Conservation (phyloP, 495 filamentous ascomycete genomes). For the Pyrenula massariospora region DNA sequence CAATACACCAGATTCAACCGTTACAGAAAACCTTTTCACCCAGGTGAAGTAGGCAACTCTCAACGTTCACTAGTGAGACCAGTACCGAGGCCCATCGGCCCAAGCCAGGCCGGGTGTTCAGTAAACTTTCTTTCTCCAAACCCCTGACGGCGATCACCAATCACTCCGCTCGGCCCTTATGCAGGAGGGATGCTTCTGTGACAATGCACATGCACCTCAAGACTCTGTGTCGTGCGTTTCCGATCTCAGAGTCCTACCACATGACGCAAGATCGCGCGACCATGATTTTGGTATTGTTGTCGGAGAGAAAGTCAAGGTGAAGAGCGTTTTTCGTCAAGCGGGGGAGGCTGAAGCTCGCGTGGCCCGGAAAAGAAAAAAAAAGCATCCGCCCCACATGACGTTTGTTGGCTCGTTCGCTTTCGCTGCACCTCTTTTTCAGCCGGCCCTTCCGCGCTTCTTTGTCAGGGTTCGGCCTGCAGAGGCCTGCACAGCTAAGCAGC, state of each 20-base stretch:
- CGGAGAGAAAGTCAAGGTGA: no score
- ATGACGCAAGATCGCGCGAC: neutral
- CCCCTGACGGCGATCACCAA: neutral
- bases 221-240: neutral
- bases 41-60: no score
- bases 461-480: no score
- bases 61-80: no score
- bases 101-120: no score
- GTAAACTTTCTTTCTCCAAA: neutral
- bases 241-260: neutral
- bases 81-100: no score
- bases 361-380: no score
- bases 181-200: neutral
- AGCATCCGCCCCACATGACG: neutral
- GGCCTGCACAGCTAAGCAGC: no score
- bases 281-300: no score
- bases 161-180: neutral
- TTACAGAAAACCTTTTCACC: no score
- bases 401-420: neutral
- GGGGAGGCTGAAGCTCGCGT: no score
- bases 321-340: neutral
- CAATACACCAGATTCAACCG: no score
- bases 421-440: neutral
- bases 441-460: neutral
- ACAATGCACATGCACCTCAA: neutral